Conservation (phyloP, 495 filamentous ascomycete species). For the Pseudoneurospora amorphoporcata region DNA sequence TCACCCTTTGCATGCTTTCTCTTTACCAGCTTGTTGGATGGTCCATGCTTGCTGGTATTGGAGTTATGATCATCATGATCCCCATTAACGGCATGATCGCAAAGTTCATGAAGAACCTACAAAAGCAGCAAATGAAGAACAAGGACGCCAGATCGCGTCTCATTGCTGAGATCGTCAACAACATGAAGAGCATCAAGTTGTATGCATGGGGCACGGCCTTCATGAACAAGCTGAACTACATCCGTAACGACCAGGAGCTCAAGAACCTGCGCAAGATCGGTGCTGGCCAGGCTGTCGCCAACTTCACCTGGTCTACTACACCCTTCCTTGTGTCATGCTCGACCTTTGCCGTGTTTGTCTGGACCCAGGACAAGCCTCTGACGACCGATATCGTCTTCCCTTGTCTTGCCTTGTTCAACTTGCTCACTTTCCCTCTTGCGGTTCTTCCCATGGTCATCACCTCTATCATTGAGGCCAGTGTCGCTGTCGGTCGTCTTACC, state of each 20-base stretch:
- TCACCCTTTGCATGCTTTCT: slow-evolving; percentile 86
- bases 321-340: slow-evolving; percentile 97
- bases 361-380: slow-evolving; percentile 67
- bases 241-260: slow-evolving; percentile 90
- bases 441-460: slow-evolving; percentile 98
- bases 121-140: slow-evolving; percentile 97
- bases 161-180: slow-evolving; percentile 97
- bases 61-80: slow-evolving; percentile 94
- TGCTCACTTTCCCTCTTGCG: slow-evolving; percentile 89
- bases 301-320: slow-evolving; percentile 99
- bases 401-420: slow-evolving; percentile 77
- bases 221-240: slow-evolving; percentile 91
- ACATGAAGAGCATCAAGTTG: slow-evolving; percentile 98
- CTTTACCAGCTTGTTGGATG: slow-evolving; percentile 87
- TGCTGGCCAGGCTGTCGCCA: slow-evolving; percentile 83
- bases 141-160: slow-evolving; percentile 89
- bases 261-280: slow-evolving; percentile 95
- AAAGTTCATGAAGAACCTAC: slow-evolving; percentile 82
- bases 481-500: slow-evolving; percentile 80
- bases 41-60: slow-evolving; percentile 96
- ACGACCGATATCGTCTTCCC: slow-evolving; percentile 96
- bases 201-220: slow-evolving; percentile 97
- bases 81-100: slow-evolving; percentile 93
- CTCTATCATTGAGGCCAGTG: slow-evolving; percentile 87
- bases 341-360: slow-evolving; percentile 89